phyloP scores from a whole-genome alignment of 2,329 filamentous ascomycete species.

The Plectosphaerella plurivora region DNA sequence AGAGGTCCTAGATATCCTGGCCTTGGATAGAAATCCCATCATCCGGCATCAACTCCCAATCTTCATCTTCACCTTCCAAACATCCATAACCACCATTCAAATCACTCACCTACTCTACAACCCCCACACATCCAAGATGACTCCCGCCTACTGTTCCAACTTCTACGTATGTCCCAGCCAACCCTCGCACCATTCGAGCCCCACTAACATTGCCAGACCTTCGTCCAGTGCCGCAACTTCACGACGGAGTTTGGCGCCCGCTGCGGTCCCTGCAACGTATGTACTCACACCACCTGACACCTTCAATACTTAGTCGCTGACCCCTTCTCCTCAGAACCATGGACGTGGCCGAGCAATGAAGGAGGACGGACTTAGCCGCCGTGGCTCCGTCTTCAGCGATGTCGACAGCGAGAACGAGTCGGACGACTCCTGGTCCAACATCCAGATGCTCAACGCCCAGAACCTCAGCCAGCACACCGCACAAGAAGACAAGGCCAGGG shows the following conservation, averaged over 20 bases:
- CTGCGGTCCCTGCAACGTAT: conserved; percentile 22
- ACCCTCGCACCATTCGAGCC: background rate
- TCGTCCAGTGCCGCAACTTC: conserved; percentile 24
- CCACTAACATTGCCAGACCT: conserved; percentile 16
- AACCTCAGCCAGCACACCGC: background rate
- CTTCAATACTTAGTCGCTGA: background rate
- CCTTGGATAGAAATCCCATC: too few relatives aligned
- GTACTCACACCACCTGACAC: background rate
- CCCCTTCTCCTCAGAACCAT: background rate
- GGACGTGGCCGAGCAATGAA: background rate
- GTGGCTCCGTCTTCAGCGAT: background rate
- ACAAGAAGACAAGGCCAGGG: background rate
- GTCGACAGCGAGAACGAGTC: background rate
- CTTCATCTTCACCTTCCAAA: too few relatives aligned
- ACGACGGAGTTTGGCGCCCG: conserved; percentile 22
- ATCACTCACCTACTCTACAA: background rate
- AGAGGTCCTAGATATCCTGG: too few relatives aligned
- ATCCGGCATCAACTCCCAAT: too few relatives aligned
- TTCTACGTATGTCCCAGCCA: conserved; percentile 18
- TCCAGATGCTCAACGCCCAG: background rate
- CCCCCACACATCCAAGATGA: conserved; percentile 12
- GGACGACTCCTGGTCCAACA: background rate
- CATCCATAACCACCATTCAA: too few relatives aligned
- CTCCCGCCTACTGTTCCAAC: conserved; percentile 24
- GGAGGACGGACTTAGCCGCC: background rate